phyloP scores from a whole-genome alignment of 768 basidiomycete genomes.

The Pholiota conissans region DNA sequence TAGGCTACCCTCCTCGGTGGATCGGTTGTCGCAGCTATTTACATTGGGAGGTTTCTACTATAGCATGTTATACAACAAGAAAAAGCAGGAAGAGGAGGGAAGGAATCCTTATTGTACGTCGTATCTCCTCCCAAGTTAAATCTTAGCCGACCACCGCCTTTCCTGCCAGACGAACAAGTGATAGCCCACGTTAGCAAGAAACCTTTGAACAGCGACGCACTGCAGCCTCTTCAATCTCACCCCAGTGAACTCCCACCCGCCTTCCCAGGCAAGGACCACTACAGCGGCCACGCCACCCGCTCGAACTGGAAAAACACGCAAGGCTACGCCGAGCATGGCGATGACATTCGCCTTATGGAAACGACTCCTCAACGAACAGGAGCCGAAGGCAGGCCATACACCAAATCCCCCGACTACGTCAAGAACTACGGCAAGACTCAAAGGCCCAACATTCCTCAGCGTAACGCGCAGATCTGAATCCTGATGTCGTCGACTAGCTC shows the following conservation, averaged over 20 bases:
- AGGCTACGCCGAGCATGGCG: constrained; percentile 14
- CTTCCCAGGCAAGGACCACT: constrained; percentile 24
- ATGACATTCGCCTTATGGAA: constrained; percentile 18
- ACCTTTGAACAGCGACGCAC: constrained; percentile 13
- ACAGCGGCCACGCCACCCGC: constrained; percentile 26
- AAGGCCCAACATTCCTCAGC: background rate
- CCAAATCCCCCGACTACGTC: constrained; percentile 34
- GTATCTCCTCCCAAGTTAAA: background rate
- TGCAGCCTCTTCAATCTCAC: constrained; percentile 6
- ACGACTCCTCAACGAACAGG: constrained; percentile 32
- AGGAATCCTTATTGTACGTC: constrained; percentile 30
- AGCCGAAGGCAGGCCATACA: constrained; percentile 26
- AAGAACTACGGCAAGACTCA: constrained; percentile 32
- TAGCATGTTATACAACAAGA: constrained; percentile 26
- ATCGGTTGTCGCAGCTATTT: constrained; percentile 21
- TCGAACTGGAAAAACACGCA: constrained; percentile 23
- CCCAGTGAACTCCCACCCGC: constrained; percentile 17
- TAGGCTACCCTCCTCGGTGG: constrained; percentile 31
- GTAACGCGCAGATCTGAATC: background rate
- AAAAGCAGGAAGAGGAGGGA: constrained; percentile 24
- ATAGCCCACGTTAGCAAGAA: constrained; percentile 23
- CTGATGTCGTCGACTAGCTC: too few species aligned
- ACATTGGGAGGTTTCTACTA: constrained; percentile 30
- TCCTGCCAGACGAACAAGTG: constrained; percentile 31
- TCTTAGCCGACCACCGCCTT: background rate